Percentiles rank a stretch among this genome's conserved stretches.
These are phyloP conservation scores for Colletotrichum theobromicola DNA, from an alignment of 2,329 filamentous ascomycete genomes.

Conservation along the genomic window DNA sequence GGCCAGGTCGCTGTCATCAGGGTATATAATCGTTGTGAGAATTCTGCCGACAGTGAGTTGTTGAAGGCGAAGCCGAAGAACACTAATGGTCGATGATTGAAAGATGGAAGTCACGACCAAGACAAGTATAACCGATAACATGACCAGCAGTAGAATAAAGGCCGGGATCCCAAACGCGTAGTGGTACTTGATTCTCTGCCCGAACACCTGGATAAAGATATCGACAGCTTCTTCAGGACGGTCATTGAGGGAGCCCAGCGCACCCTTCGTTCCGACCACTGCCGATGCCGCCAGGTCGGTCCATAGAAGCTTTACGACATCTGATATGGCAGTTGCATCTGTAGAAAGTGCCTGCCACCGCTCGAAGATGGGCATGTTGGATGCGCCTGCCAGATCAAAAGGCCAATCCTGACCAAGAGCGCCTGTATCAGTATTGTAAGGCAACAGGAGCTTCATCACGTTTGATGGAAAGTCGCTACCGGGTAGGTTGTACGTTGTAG, in stretches of 20 bases:
- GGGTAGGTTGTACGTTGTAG: constrained; percentile 33
- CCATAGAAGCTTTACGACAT: constrained; percentile 49
- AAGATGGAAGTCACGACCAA: neutral
- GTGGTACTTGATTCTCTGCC: constrained; percentile 34
- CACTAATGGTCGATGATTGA: neutral
- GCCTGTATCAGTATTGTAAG: neutral
- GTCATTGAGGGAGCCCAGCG: constrained; percentile 21
- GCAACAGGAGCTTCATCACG: constrained; percentile 28
- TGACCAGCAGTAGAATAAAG: constrained; percentile 21
- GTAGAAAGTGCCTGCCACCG: constrained; percentile 43
- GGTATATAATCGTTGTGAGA: constrained; percentile 23
- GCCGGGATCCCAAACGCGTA: constrained; percentile 37
- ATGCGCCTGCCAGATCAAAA: constrained; percentile 10
- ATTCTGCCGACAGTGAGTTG: constrained; percentile 24
- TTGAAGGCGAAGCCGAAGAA: constrained; percentile 15
- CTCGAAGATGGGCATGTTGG: constrained; percentile 43
- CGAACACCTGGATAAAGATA: constrained; percentile 31
- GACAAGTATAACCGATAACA: neutral
- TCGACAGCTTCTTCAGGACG: neutral
- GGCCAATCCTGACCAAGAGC: neutral
- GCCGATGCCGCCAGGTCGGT: constrained; percentile 48
- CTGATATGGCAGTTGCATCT: constrained; percentile 27
- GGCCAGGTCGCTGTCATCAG: constrained; percentile 12
- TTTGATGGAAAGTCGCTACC: constrained; percentile 34
- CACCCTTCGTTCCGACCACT: constrained; percentile 41